Base-by-base conservation (phyloP, 1,139 yeast genomes). In the Diutina sp. region DNA sequence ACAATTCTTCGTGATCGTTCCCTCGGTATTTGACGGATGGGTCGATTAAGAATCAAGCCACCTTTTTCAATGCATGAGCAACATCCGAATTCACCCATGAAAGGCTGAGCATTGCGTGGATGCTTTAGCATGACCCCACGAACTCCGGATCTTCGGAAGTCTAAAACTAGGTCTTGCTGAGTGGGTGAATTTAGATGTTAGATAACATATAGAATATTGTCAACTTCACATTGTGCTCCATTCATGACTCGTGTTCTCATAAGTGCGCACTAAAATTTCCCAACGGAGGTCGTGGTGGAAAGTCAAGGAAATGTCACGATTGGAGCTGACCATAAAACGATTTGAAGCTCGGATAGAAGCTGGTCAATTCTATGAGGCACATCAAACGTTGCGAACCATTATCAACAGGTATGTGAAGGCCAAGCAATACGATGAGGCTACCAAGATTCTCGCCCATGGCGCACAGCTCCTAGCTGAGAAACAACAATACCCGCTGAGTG, bases 281-380 rank as follows among this genome's bases (percentile, higher is more conserved):
- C 16, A 12, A n/a, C 14, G 41, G 41, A 12, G 41, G 41, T 12
- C 14, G 12, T 11, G 14, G 14, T 35, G 11, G 25, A 21, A 21
- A 35, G 14, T n/a, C 14, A 11, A 11, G 14, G 6, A 25, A 7
- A 50, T 50, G 53, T 50, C 53, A 7, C 35, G 35, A 4, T 50
- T 50, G 28, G 53, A 78, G 57, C 79, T 80, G 64, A 84, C 90
- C 2, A 70, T 86, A 54, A 82, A 76, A 41, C 72, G 93, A 60
- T 86, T 86, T 71, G 82, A 83, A 64, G 77, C 79, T 54, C 85
- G 87, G 64, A 85, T 91, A 61, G 81, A 79, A 55, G 79, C 78
- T 55, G 90, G 90, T 2, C 87, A 90, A 57, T 90, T 78, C 71
- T 91, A 91, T 66, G 99, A 93, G 67, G 98, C 98, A 0, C 97